Percentiles rank a stretch among this genome's conserved stretches.
phyloP scores from a whole-genome alignment of 2,329 filamentous ascomycete genomes.

The Cladosporium sp. region DNA sequence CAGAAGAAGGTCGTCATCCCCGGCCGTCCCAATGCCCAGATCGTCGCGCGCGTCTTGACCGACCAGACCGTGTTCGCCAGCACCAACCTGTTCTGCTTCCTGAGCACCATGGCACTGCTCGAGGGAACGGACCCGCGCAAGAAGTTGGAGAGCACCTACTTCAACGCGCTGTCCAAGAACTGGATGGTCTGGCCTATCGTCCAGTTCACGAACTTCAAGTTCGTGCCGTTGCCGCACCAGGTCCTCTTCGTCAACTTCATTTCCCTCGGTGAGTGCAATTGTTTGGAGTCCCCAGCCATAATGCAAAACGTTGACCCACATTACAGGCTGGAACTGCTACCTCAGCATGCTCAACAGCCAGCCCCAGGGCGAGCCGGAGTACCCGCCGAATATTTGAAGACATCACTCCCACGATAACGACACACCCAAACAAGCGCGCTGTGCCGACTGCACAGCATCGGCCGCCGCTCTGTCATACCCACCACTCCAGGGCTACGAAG shows the following conservation, averaged over 20 bases:
- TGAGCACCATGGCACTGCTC: constrained; percentile 67
- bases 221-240: constrained; percentile 75
- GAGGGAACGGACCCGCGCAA: constrained; percentile 49
- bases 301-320: constrained; percentile 7
- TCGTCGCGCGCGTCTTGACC: constrained; percentile 66
- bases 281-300: background rate
- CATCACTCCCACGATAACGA: background rate
- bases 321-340: constrained; percentile 53
- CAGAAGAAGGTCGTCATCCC: constrained; percentile 60
- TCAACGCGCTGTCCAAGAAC: constrained; percentile 69
- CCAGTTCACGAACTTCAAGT: constrained; percentile 80
- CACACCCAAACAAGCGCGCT: background rate
- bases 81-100: constrained; percentile 73
- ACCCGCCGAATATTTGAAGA: constrained; percentile 9
- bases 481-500: background rate
- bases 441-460: background rate
- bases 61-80: constrained; percentile 83
- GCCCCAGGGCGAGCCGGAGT: constrained; percentile 11
- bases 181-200: constrained; percentile 83
- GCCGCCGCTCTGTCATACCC: background rate
- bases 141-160: constrained; percentile 67
- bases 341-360: constrained; percentile 51
- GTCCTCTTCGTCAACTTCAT: constrained; percentile 83
- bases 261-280: constrained; percentile 52
- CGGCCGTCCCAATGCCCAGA: constrained; percentile 60